These are phyloP conservation scores for Didymella exigua DNA, from an alignment of 2,329 filamentous ascomycete species.

Conservation along the genomic window DNA sequence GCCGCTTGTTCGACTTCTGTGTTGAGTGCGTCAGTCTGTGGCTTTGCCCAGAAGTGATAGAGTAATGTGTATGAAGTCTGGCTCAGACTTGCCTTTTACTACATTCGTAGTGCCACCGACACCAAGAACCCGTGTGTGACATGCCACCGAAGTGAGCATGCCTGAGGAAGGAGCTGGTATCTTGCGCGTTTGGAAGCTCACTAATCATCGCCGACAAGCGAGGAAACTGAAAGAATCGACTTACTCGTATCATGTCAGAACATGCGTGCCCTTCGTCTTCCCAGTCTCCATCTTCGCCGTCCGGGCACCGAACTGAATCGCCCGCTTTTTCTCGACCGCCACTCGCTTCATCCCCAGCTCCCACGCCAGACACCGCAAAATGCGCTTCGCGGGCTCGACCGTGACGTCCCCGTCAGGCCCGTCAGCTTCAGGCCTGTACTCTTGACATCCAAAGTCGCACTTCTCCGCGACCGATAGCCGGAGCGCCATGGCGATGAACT, in stretches of 20 bases:
- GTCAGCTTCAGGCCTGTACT: conserved; percentile 28
- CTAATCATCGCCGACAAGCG: conserved; percentile 39
- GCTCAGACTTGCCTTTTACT: conserved; percentile 47
- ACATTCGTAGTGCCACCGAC: conserved; percentile 22
- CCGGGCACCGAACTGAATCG: conserved; percentile 62
- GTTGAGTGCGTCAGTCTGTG: too few species aligned
- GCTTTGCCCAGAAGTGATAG: too few species aligned
- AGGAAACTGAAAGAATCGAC: background rate
- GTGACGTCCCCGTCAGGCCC: conserved; percentile 34
- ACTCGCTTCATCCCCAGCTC: conserved; percentile 73
- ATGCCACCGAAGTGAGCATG: background rate
- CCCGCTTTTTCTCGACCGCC: conserved; percentile 88
- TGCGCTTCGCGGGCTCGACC: conserved; percentile 80
- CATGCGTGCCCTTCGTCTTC: conserved; percentile 55
- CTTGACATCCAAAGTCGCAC: conserved; percentile 73
- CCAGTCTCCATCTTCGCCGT: conserved; percentile 55
- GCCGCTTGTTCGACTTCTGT: too few species aligned
- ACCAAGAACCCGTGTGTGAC: conserved; percentile 22
- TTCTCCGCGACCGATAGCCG: conserved; percentile 78
- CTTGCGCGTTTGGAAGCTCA: conserved; percentile 32
- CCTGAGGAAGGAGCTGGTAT: conserved; percentile 31
- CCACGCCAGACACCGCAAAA: conserved; percentile 77
- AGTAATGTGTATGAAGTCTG: background rate
- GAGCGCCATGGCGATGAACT: conserved; percentile 81
- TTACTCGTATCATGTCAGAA: conserved; percentile 37